These are phyloP conservation scores for Coemansia sp. DNA, from an alignment of 192 early-diverging fungal species.

Conservation along the genomic window DNA sequence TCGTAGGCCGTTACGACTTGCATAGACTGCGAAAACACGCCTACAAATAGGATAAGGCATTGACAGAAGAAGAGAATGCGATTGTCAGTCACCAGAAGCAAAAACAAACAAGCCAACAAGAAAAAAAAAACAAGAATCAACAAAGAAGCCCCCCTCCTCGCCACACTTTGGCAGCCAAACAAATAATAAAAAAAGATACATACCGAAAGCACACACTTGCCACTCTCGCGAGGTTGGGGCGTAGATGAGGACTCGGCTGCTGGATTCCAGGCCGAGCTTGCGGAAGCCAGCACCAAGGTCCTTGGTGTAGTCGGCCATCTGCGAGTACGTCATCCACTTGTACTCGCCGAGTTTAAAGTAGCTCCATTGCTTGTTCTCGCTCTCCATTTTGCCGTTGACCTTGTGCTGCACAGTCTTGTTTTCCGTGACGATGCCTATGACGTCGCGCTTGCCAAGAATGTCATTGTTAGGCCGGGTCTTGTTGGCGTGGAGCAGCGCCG, in stretches of 20 bases:
- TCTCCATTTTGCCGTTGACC: conserved; percentile 50
- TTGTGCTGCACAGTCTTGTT: conserved; percentile 46
- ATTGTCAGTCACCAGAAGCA: not conserved
- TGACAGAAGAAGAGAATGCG: not conserved
- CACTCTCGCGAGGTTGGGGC: conserved; percentile 62
- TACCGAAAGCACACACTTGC: conserved; percentile 39
- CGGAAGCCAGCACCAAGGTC: conserved; percentile 37
- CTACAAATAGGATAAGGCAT: conserved; percentile 8
- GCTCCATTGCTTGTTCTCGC: conserved; percentile 83
- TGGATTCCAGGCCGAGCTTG: conserved; percentile 37
- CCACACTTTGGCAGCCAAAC: not conserved
- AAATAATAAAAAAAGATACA: conserved; percentile 36
- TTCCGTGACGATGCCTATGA: conserved; percentile 44
- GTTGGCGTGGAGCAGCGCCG: conserved; percentile 30
- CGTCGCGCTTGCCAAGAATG: conserved; percentile 49
- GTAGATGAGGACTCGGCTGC: conserved; percentile 62
- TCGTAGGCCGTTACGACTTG: conserved; percentile 84
- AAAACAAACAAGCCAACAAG: not conserved
- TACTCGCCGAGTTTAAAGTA: conserved; percentile 77
- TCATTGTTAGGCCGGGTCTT: conserved; percentile 12
- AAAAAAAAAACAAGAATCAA: not conserved
- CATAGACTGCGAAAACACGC: conserved; percentile 61
- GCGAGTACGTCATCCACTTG: conserved; percentile 52
- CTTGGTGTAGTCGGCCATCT: conserved; percentile 31
- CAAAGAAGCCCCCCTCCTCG: not conserved